Evolutionary conservation across 305 asterid species (phyloP), one percentile per base, ranked within the genome.

Genomic region (Fraxinus floribunda): DNA sequence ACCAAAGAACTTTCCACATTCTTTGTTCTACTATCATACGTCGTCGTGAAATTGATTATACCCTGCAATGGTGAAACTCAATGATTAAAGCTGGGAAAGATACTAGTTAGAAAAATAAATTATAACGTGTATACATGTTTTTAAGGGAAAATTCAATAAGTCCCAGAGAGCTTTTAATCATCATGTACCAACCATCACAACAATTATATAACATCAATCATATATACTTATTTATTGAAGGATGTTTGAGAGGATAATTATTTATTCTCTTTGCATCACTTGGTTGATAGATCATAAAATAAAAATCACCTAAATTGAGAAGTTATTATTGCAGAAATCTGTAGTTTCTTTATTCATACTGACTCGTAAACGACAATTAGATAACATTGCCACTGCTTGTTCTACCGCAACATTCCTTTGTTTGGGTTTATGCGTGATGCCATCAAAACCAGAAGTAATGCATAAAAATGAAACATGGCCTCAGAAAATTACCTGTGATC

Each of bases 1-100:
- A 90, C 89, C 86, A 96, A 83, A 76, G 98, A 92, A 87, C 97
- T 94, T 85, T 93, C 98, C 3, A 94, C 68, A 26, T 86, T 91
- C 78, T 89, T 90, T 2, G 89, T 93, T 85, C 98, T 88, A 84
- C 97, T 96, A 84, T 92, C 94, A 82, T 92, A 96, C 11, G 93
- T 93, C 46, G 99, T 90, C 73, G 99, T 88, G 72, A 92, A 75
- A 86, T 94, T 96, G 86, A 96, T 4, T 7, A 92, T 88, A 29
- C 98, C 99, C 98, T 96, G 92, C 86, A 88, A 38, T 24, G 7
- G 68, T 26, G 78, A 46, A 81, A 72, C 32, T 68, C 60, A 5
- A 44, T 8, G 18, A 57, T 36, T 35, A 30, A 16, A 49, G 26
- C 10, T 20, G 46, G 41, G 52, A 57, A 20, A 20, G 71, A 44